Conservation (phyloP, 805 yeast species). For the Grigorovia transvaalensis region DNA sequence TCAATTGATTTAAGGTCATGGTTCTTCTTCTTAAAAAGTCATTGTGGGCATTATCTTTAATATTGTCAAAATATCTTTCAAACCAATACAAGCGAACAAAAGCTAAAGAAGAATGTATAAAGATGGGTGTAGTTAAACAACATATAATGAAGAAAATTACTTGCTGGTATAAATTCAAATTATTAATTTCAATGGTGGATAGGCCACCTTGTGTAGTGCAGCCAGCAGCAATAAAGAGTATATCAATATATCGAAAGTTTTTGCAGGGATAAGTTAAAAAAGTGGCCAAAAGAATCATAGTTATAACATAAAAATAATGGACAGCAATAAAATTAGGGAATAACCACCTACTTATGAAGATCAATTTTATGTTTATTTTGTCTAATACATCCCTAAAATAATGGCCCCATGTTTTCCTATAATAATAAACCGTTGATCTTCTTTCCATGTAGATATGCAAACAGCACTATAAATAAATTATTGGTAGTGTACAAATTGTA, state of each 20-base stretch:
- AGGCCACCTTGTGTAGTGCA: slow-evolving; percentile 86
- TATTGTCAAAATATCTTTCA: slow-evolving; percentile 73
- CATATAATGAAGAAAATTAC: slow-evolving; percentile 52
- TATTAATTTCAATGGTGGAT: slow-evolving; percentile 61
- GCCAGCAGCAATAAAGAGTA: slow-evolving; percentile 62
- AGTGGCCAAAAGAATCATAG: slow-evolving; percentile 53
- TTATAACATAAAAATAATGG: slow-evolving; percentile 60
- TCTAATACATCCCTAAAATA: slow-evolving; percentile 29
- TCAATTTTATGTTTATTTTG: slow-evolving; percentile 14
- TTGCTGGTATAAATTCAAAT: slow-evolving; percentile 65
- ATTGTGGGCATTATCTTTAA: slow-evolving; percentile 59
- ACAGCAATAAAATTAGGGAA: slow-evolving; percentile 42
- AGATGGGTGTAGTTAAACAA: slow-evolving; percentile 71
- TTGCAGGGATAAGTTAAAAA: slow-evolving; percentile 63
- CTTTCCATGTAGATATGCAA: not conserved
- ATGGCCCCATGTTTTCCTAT: slow-evolving; percentile 30
- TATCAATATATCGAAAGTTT: slow-evolving; percentile 60
- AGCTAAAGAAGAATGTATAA: slow-evolving; percentile 69
- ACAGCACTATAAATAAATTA: too few relatives aligned
- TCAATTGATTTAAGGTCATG: slow-evolving; percentile 18
- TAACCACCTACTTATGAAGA: slow-evolving; percentile 28
- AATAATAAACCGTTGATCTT: not conserved
- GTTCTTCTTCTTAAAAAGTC: slow-evolving; percentile 74
- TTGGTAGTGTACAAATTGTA: not conserved
- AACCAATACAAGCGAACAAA: slow-evolving; percentile 79